Percentiles rank a stretch among this genome's conserved stretches.
Evolutionary conservation across 2,329 filamentous ascomycete species (phyloP).

Genomic region (Phyllachora maydis): DNA sequence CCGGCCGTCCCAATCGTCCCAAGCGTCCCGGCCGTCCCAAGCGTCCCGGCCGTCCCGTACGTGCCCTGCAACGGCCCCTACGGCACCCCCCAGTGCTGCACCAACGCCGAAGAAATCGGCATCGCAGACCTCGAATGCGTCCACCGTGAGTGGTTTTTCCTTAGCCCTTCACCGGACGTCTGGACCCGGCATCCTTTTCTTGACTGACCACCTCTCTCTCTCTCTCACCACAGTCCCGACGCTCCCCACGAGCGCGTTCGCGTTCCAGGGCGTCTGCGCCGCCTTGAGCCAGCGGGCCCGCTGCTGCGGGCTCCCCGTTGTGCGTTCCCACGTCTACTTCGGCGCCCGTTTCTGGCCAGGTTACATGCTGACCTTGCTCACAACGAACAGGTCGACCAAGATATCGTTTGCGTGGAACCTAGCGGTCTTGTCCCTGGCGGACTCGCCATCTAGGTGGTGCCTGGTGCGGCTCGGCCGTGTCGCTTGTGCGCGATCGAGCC

Average conservation of each 20-base stretch:
- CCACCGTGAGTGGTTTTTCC: slow-evolving; percentile 23
- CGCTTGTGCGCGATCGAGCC: too few relatives aligned
- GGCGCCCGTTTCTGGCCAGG: background rate
- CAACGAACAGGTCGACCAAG: slow-evolving; percentile 13
- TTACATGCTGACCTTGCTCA: background rate
- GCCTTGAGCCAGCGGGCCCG: slow-evolving; percentile 29
- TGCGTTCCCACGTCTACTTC: slow-evolving; percentile 2
- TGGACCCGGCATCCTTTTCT: too few relatives aligned
- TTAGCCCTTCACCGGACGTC: too few relatives aligned
- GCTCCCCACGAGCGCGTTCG: slow-evolving; percentile 4
- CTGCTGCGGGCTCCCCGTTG: slow-evolving; percentile 33
- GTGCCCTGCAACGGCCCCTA: slow-evolving; percentile 20
- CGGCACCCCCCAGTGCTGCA: slow-evolving; percentile 31
- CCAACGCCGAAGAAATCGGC: slow-evolving; percentile 38
- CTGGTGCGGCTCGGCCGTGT: too few relatives aligned
- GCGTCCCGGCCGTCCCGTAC: too few relatives aligned
- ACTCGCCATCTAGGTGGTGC: too few relatives aligned
- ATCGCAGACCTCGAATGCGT: slow-evolving; percentile 35
- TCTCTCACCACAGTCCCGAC: too few relatives aligned
- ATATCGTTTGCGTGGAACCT: slow-evolving; percentile 12
- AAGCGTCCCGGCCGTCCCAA: too few relatives aligned
- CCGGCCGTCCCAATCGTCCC: too few relatives aligned
- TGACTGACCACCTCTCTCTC: too few relatives aligned
- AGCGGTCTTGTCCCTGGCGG: slow-evolving; percentile 9
- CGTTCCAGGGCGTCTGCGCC: slow-evolving; percentile 18